A percentile compares a stretch with the other conserved stretches of the same genome.
phyloP scores from a whole-genome alignment of 371 early-diverging fungal species.

The Rhizopus microsporus region DNA sequence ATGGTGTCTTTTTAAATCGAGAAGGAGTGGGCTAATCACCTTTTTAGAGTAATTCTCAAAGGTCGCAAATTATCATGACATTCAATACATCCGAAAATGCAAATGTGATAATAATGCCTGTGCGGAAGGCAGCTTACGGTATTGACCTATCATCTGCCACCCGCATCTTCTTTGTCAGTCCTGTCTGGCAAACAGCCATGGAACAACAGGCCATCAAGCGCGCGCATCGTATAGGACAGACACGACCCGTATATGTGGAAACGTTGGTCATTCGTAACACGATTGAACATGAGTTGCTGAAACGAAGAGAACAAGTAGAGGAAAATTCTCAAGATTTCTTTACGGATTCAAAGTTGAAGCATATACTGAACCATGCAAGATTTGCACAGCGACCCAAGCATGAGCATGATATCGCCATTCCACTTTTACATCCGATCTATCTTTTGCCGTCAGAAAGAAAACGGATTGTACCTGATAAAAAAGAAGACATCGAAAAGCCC shows the following conservation, averaged over 20 bases:
- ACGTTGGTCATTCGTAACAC: constrained; percentile 69
- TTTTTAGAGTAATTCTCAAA: constrained; percentile 46
- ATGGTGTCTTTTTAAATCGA: background rate
- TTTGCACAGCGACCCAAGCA: constrained; percentile 17
- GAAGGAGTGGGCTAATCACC: background rate
- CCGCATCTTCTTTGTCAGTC: constrained; percentile 71
- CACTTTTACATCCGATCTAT: constrained; percentile 4
- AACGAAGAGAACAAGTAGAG: constrained; percentile 38
- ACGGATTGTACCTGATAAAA: background rate
- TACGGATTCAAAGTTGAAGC: constrained; percentile 22
- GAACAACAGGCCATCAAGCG: constrained; percentile 85
- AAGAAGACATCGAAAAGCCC: background rate
- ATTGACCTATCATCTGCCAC: constrained; percentile 74
- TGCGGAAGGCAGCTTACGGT: constrained; percentile 69
- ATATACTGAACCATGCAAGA: constrained; percentile 31
- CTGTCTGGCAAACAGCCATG: constrained; percentile 67
- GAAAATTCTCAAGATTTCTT: constrained; percentile 25
- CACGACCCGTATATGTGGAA: constrained; percentile 75
- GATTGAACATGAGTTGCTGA: constrained; percentile 68
- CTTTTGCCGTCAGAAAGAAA: constrained; percentile 7
- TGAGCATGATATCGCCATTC: background rate
- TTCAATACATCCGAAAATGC: constrained; percentile 71
- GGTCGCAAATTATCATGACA: constrained; percentile 65
- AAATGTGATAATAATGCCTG: constrained; percentile 74
- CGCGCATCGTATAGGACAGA: constrained; percentile 89